Evolutionary conservation across 306 rosid genomes (phyloP), one percentile per base, ranked within the genome.

Genomic region (Lagenaria siceraria): DNA sequence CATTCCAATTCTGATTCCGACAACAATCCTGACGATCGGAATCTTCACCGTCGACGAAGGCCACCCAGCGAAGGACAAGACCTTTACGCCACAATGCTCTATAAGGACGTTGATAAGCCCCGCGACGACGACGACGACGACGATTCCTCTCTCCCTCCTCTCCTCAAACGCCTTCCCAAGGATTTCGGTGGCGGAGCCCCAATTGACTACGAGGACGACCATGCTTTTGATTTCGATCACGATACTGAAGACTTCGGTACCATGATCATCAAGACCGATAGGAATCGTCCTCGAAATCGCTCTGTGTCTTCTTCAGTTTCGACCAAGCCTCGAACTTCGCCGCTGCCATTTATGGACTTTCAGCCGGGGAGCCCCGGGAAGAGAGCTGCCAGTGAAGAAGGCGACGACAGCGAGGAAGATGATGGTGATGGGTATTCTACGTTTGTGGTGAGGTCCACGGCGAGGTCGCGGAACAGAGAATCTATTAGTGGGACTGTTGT

Each of bases 101-200:
- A 78, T 86, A 90, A 89, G 84, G 90, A 83, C 77, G 83, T 80
- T 25, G 85, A 49, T 72, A 59, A 31, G 22, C 83, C n/a, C 74
- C 91, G 82, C 7, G 93, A 81, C 7, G 93, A 78, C 1, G 90
- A 84, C 1, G 90, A 89, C 0, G 98, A 92, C 2, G 96, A 92
- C 35, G 89, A 95, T 36, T 81, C 96, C 27, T 87, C 92, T 48
- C 97, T 95, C n/a, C 99, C 99, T 80, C 92, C 99, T 24, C 97
- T 95, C 56, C 92, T 95, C 66, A 87, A 89, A 77, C 96, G 88
- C 70, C 97, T 92, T 5, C 98, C 98, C 27, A 92, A 95, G 83
- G 97, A 90, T 83, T 95, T 95, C 84, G 98, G 97, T 22, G 97
- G 97, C 54, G 99, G 98, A 61, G 90, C 97, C 8, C 38, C 93